Percentiles rank a stretch among this genome's conserved stretches.
phyloP scores from a whole-genome alignment of 2,329 filamentous ascomycete species.

The Neofusicoccum laricinum region DNA sequence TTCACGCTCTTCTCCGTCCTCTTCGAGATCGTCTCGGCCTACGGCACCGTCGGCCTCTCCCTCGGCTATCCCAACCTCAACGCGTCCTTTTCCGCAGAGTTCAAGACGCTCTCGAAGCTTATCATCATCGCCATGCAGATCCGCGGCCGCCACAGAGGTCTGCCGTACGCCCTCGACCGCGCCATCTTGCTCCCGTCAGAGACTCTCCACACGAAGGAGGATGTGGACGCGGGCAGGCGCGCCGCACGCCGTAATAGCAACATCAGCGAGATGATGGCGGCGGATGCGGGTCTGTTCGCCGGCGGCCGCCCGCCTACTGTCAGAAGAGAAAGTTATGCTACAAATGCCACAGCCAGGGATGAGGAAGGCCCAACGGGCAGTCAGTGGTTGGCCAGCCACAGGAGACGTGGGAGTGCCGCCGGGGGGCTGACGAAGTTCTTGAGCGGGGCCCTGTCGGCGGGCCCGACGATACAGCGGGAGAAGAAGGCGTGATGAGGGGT shows the following conservation, averaged over 20 bases:
- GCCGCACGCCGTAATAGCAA: conserved; percentile 26
- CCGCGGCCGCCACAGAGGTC: conserved; percentile 62
- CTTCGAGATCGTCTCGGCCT: conserved; percentile 42
- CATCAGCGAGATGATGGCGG: conserved; percentile 19
- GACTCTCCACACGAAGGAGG: conserved; percentile 60
- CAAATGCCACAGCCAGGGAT: not conserved
- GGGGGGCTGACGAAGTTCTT: conserved; percentile 23
- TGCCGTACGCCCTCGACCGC: conserved; percentile 66
- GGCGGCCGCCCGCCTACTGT: not conserved
- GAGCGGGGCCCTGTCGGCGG: conserved; percentile 28
- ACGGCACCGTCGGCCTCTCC: conserved; percentile 85
- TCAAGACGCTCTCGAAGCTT: conserved; percentile 66
- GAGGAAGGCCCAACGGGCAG: conserved; percentile 1
- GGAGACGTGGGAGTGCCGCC: conserved; percentile 6
- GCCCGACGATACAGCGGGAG: conserved; percentile 28
- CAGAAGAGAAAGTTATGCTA: not conserved
- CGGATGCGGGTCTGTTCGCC: conserved; percentile 6
- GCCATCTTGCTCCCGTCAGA: conserved; percentile 68
- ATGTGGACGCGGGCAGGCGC: conserved; percentile 48
- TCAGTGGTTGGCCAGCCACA: conserved; percentile 7
- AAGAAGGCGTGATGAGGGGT: not conserved
- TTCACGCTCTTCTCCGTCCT: conserved; percentile 50
- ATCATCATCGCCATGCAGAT: conserved; percentile 67
- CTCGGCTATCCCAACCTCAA: conserved; percentile 76
- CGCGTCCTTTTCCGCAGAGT: conserved; percentile 78